Conservation (phyloP, 345 rosid species). For the Salix viminalis region DNA sequence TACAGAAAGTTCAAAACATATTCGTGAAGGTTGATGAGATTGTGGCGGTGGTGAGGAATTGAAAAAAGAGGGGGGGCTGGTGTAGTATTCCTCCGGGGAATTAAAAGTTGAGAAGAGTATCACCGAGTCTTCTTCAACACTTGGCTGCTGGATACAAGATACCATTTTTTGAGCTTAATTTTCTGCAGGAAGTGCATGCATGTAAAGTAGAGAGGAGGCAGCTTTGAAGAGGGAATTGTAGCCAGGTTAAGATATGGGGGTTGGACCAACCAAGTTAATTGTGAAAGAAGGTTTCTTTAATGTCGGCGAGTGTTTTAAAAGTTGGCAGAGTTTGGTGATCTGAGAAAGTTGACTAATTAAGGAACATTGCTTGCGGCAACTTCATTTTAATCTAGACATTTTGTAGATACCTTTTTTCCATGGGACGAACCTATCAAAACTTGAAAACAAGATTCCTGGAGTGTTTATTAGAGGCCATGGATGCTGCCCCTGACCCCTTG, state of each 20-base stretch:
- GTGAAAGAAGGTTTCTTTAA: slow-evolving; percentile 10
- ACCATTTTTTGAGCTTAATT: slow-evolving; percentile 35
- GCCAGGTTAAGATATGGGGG: slow-evolving; percentile 11
- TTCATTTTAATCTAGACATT: neutral
- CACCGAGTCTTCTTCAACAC: slow-evolving; percentile 52
- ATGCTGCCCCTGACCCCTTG: too few relatives aligned
- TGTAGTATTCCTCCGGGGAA: slow-evolving; percentile 51
- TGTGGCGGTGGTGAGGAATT: slow-evolving; percentile 37
- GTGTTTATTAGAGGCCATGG: too few relatives aligned
- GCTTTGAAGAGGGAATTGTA: neutral
- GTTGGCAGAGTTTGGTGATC: slow-evolving; percentile 49
- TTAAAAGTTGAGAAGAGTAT: slow-evolving; percentile 64
- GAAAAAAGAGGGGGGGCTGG: slow-evolving; percentile 61
- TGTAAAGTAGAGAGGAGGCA: neutral
- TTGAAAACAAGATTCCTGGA: too few relatives aligned
- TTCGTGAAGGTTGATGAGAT: neutral
- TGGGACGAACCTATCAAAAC: neutral
- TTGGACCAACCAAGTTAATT: slow-evolving; percentile 43
- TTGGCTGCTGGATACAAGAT: slow-evolving; percentile 42
- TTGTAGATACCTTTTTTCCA: neutral
- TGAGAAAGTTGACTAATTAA: slow-evolving; percentile 18
- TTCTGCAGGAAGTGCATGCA: neutral
- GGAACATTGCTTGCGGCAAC: neutral
- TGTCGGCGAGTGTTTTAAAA: slow-evolving; percentile 16
- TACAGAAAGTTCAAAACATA: slow-evolving; percentile 29